Base-by-base conservation (phyloP, 1,284 basidiomycete species). In the Lignosus rhinocerotis region DNA sequence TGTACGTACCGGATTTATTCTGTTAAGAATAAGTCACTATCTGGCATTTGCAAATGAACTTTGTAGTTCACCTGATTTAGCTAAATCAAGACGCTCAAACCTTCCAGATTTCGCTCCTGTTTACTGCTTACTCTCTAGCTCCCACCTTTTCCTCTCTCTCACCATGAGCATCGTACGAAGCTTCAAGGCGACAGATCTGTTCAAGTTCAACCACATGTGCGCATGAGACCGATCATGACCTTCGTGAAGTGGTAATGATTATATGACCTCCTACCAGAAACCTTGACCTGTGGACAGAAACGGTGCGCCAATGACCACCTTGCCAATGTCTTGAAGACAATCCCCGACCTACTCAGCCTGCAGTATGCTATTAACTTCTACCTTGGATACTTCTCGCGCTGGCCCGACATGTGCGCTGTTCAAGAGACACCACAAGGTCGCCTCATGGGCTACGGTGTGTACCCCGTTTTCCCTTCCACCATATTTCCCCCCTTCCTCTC, bases 251-350 rank as follows among this genome's bases (percentile, higher is more conserved):
- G 34, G 6, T n/a, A 45, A 34, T 55, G 36, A 61, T 46, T 12
- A 1, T 19, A 11, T 32, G 56, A 51, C 42, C 39, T 56, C 1
- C 69, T 11, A 8, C 3, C 17, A 94, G 94, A 60, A 96, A 96
- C 72, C 77, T 96, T 69, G 94, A 96, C 72, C 80, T 94, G 54
- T 96, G 92, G 92, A 96, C 94, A 47, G 94, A 96, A 76, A 96
- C 94, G 17, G 91, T 92, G 67, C 67, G 84, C 72, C 17, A 2
- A 11, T 31, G 25, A 30, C 31, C 41, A 21, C 25, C 21, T 33
- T 25, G 14, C 2, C 5, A 6, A 10, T 17, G 5, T 3, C 12
- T 5, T 12, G 11, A 51, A 2, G 33, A 6, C 10, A 17, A 32
- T 14, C 52, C 51, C 48, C 38, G 48, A 57, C 34, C 6, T 12